Percentiles rank a stretch among this genome's conserved stretches.
Evolutionary conservation across 768 basidiomycete species (phyloP).

Genomic region (Rhizopogon salebrosus): DNA sequence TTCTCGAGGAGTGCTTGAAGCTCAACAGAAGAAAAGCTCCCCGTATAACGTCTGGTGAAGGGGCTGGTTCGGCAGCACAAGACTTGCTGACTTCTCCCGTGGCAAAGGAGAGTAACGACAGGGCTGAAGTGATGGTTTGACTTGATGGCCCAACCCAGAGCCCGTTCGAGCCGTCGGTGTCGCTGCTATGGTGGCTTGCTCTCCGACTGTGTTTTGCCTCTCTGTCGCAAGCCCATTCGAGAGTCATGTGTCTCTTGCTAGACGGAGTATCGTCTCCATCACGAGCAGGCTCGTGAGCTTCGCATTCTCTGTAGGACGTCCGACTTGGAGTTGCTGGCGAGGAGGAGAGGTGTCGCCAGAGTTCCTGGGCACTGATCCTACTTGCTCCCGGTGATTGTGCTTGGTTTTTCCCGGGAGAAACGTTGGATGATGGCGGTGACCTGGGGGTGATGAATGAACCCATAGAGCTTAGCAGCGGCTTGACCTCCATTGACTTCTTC

Average conservation of each 20-base stretch:
- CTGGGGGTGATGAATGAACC: conserved; percentile 10
- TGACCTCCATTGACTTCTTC: conserved; percentile 11
- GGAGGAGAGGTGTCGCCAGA: conserved; percentile 7
- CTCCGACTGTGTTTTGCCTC: conserved; percentile 32
- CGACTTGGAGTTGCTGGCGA: conserved; percentile 1
- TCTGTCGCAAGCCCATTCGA: conserved; percentile 43
- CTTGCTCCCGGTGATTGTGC: not conserved
- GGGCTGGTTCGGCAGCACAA: not conserved
- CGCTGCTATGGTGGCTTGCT: conserved; percentile 5
- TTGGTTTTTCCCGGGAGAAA: not conserved
- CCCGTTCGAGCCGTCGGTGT: not conserved
- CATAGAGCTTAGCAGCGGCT: conserved; percentile 16
- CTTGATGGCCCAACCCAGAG: conserved; percentile 2
- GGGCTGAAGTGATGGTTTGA: conserved; percentile 18
- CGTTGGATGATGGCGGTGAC: not conserved
- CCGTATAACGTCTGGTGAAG: conserved; percentile 18
- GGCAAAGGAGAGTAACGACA: conserved; percentile 26
- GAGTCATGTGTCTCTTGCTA: conserved; percentile 25
- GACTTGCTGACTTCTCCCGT: conserved; percentile 2
- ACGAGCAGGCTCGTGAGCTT: not conserved
- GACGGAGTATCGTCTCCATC: conserved; percentile 2
- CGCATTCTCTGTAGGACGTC: not conserved
- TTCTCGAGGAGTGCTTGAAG: conserved; percentile 23
- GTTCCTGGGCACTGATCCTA: not conserved
- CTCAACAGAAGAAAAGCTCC: conserved; percentile 25